A percentile compares a stretch with the other conserved stretches of the same genome.
Evolutionary conservation across 2,329 filamentous ascomycete genomes (phyloP).

Genomic region (Lanzia echinophila): DNA sequence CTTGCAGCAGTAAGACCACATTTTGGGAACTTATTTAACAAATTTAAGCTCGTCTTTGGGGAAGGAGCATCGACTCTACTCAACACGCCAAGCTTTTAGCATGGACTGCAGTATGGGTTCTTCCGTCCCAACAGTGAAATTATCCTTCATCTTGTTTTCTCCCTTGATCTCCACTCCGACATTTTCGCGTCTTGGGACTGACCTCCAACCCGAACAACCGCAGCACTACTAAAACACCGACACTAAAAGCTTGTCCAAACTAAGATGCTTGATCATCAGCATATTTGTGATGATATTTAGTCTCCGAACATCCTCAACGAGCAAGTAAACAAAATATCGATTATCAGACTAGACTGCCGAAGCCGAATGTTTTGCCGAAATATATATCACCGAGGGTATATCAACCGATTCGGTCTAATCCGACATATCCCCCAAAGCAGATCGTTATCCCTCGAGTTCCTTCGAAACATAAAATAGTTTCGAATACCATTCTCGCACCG

Average conservation of each 20-base stretch:
- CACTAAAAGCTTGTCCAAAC: background rate
- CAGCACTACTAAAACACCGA: background rate
- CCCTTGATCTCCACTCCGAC: background rate
- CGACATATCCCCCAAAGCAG: background rate
- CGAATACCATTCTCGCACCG: background rate
- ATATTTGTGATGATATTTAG: background rate
- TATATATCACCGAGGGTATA: background rate
- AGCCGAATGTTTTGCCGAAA: background rate
- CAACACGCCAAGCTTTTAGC: too few species aligned
- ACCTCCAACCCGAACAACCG: background rate
- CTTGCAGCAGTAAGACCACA: too few species aligned
- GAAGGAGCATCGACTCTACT: too few species aligned
- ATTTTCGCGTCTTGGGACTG: background rate
- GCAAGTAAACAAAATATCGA: background rate
- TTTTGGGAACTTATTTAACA: too few species aligned
- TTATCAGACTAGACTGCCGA: background rate
- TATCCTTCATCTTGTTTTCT: background rate
- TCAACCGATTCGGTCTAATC: background rate
- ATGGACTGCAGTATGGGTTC: background rate
- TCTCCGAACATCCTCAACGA: background rate
- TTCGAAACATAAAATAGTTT: too few species aligned
- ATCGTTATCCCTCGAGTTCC: too few species aligned
- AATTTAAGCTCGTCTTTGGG: too few species aligned
- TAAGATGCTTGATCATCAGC: background rate
- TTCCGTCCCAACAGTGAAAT: background rate